These are phyloP conservation scores for Didymosphaeria variabile DNA, from an alignment of 2,329 filamentous ascomycete species.

Conservation along the genomic window DNA sequence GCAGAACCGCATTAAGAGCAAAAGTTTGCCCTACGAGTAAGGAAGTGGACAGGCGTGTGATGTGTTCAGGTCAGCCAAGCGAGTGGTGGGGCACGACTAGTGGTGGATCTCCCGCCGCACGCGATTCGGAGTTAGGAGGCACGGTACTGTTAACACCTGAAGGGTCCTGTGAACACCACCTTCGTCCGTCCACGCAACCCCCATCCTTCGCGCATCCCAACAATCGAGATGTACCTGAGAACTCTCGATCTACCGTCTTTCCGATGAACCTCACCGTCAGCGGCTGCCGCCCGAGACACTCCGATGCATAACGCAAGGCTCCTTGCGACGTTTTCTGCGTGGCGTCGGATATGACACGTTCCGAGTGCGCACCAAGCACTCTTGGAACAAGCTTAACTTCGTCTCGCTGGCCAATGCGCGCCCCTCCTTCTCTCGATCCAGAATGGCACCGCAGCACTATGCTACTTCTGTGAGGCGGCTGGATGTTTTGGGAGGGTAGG, in stretches of 20 bases:
- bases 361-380: slow-evolving; percentile 35
- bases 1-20: background rate
- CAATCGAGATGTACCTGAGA: background rate
- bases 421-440: slow-evolving; percentile 5
- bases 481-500: slow-evolving; percentile 10
- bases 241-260: background rate
- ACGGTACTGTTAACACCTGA: too few relatives aligned
- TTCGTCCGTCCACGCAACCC: background rate
- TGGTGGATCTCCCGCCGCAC: background rate
- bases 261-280: background rate
- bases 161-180: background rate
- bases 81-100: background rate
- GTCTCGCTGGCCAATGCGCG: slow-evolving; percentile 31
- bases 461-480: background rate
- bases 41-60: background rate
- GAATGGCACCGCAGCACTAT: slow-evolving; percentile 16
- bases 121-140: slow-evolving; percentile 5
- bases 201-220: background rate
- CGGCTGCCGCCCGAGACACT: background rate
- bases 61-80: background rate
- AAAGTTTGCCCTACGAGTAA: background rate
- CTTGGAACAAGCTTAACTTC: slow-evolving; percentile 46
- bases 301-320: slow-evolving; percentile 22
- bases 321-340: slow-evolving; percentile 40
- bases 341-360: slow-evolving; percentile 46